Evolutionary conservation across 2,329 filamentous ascomycete species (phyloP), one percentile per base, ranked within the genome.

Genomic region (Tympanopsis confertula): DNA sequence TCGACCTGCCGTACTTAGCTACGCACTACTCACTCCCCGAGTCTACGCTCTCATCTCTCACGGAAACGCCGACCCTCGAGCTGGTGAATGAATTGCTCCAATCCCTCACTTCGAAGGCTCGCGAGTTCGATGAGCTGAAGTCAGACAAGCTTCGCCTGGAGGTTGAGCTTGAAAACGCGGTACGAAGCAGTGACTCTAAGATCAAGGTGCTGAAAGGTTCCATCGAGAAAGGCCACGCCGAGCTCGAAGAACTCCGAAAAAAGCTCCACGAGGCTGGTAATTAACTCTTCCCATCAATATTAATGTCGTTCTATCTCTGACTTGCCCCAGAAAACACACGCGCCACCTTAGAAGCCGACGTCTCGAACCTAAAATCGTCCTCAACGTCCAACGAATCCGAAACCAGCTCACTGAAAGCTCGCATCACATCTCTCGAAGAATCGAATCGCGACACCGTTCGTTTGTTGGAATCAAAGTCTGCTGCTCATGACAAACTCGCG

Each of bases 401-500:
- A 46, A 61, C 68, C n/a, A 63, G 67, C 44, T 59, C 63, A 2
- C 56, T 82, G 20, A 71, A 75, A 44, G 67, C 71, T 29, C 74
- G 77, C 37, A 74, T 82, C 45, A 58, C 69, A 20, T 70, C 73
- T 0, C 65, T 82, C 5, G 77, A 82, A 54, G 65, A 71, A 2
- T 77, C 77, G 17, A 82, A 82, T 45, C 69, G 78, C 37, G 77
- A 82, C 47, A 74, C 75, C 13, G 55, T 82, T 3, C 69, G 72
- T n/a, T 63, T 81, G 5, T 65, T 81, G 18, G 77, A 82, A 48
- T 71, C 73, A 15, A 82, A 82, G 52, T 69, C 70, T 20, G 66
- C 63, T 4, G 73, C 77, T 18, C 70, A 81, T 48, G 78, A 82
- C 48, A 71, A 69, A 41, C 62, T 82, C 5, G 70, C 74, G 2